Percentiles rank a stretch among this genome's conserved stretches.
Evolutionary conservation across 2,329 filamentous ascomycete species (phyloP).

Genomic region (Colletotrichum simmondsii): DNA sequence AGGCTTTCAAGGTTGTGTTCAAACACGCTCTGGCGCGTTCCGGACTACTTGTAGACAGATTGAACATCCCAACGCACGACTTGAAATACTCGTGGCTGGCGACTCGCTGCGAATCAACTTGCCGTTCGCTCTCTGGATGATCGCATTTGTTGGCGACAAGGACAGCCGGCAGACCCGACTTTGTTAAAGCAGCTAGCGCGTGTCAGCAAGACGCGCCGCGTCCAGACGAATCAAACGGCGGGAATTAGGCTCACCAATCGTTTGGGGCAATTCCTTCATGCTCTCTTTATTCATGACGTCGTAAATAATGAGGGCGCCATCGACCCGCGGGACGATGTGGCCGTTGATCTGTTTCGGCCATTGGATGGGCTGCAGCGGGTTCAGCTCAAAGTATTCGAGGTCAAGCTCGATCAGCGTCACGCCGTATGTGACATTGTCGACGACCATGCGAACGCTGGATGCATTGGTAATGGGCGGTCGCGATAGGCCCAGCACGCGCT

Average conservation of each 20-base stretch:
- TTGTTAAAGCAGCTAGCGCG: constrained; percentile 75
- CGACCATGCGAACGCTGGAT: constrained; percentile 66
- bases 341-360: constrained; percentile 78
- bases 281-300: constrained; percentile 85
- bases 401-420: constrained; percentile 75
- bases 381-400: constrained; percentile 72
- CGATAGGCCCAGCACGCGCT: constrained; percentile 68
- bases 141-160: constrained; percentile 94
- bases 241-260: constrained; percentile 74
- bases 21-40: constrained; percentile 82
- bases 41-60: constrained; percentile 75
- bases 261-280: constrained; percentile 78
- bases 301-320: constrained; percentile 88
- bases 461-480: constrained; percentile 64
- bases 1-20: constrained; percentile 77
- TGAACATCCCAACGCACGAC: constrained; percentile 77
- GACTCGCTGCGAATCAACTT: constrained; percentile 76
- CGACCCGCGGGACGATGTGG: constrained; percentile 77
- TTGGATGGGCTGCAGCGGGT: constrained; percentile 67
- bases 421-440: constrained; percentile 67
- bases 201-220: constrained; percentile 36
- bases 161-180: constrained; percentile 78
- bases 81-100: constrained; percentile 72
- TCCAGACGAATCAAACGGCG: neutral
- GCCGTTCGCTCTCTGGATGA: constrained; percentile 73